Percentiles rank a stretch among this genome's conserved stretches.
Evolutionary conservation across 1,284 basidiomycete genomes (phyloP).

Genomic region (Chiua sp.): DNA sequence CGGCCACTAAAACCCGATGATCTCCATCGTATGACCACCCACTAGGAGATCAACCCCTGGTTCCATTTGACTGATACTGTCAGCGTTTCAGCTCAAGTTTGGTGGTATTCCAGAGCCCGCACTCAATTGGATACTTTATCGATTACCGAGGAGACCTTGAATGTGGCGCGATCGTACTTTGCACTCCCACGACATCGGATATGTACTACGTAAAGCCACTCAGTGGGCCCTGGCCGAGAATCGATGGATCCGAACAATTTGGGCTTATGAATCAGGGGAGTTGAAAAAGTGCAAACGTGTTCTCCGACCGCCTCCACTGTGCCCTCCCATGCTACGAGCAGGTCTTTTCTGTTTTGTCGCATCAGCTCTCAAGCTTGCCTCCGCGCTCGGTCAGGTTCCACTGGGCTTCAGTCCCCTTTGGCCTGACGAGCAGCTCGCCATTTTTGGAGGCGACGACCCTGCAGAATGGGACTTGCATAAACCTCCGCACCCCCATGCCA

Average conservation of each 20-base stretch:
- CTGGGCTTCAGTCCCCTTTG: background rate
- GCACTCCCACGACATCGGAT: background rate
- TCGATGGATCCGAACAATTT: background rate
- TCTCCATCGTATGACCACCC: too few relatives aligned
- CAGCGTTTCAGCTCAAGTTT: too few relatives aligned
- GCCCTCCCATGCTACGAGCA: background rate
- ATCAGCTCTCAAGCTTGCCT: background rate
- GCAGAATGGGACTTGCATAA: conserved; percentile 19
- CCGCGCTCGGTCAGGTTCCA: background rate
- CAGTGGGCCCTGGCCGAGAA: background rate
- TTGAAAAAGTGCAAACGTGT: background rate
- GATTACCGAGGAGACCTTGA: too few relatives aligned
- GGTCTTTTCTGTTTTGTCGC: background rate
- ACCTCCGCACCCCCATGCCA: conserved; percentile 15
- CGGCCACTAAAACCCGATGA: too few relatives aligned
- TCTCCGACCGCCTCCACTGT: background rate
- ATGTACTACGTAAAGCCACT: background rate
- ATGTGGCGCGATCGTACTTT: background rate
- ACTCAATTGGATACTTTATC: too few relatives aligned
- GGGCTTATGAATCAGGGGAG: background rate
- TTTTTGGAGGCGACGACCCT: background rate
- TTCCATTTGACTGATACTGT: too few relatives aligned
- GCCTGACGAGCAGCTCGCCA: background rate
- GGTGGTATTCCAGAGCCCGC: too few relatives aligned
- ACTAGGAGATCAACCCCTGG: too few relatives aligned